These are phyloP conservation scores for Friedmanniomyces simplex DNA, from an alignment of 495 filamentous ascomycete genomes.

Conservation along the genomic window DNA sequence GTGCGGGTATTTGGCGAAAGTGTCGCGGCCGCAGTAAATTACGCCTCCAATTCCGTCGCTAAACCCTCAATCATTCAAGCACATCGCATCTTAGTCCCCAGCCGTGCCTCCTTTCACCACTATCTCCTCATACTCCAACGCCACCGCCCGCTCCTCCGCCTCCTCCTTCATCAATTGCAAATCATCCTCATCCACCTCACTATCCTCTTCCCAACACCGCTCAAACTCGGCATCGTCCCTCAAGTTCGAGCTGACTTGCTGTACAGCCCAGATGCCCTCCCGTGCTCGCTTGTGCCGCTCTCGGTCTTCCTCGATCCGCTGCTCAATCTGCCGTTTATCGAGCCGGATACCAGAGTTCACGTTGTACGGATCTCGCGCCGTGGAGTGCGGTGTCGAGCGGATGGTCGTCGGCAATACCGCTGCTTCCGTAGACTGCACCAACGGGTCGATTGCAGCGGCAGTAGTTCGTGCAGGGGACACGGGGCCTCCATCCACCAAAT, in stretches of 20 bases:
- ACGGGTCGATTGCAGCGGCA: neutral
- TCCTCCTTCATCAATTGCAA: constrained; percentile 63
- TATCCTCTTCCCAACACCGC: constrained; percentile 67
- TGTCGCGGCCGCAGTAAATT: no score
- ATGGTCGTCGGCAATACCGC: neutral
- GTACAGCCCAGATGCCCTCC: constrained; percentile 82
- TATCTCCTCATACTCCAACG: constrained; percentile 23
- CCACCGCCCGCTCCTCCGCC: constrained; percentile 42
- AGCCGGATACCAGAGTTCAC: constrained; percentile 38
- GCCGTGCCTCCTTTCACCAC: neutral
- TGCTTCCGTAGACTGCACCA: neutral
- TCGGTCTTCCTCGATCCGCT: constrained; percentile 91
- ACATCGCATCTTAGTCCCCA: no score
- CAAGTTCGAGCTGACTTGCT: constrained; percentile 41
- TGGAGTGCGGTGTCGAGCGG: constrained; percentile 13
- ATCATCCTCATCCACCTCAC: constrained; percentile 78
- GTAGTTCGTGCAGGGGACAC: neutral
- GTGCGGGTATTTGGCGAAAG: no score
- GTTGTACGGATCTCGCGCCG: constrained; percentile 6
- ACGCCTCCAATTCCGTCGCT: constrained; percentile 6
- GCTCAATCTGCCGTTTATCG: constrained; percentile 82
- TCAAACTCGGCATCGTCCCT: constrained; percentile 55
- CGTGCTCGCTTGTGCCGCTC: constrained; percentile 85
- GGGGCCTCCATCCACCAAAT: constrained; percentile 25
- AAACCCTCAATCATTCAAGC: neutral